Conservation (phyloP, 164 flowering plant species). For the Santalum album region DNA sequence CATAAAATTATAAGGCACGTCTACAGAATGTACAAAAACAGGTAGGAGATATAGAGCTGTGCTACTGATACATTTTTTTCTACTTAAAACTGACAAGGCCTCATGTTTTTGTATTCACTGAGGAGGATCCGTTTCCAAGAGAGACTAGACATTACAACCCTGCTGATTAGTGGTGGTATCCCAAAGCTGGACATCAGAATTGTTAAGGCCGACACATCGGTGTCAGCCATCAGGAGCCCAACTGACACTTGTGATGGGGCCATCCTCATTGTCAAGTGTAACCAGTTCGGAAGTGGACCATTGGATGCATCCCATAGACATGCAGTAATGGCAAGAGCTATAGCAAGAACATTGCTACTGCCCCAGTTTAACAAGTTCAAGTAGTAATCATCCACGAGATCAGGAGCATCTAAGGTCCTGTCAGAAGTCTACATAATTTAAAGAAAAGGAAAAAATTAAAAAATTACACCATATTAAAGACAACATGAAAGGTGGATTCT, state of each 20-base stretch:
- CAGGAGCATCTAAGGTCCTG: slow-evolving; percentile 64
- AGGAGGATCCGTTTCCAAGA: too few species aligned
- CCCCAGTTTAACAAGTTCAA: slow-evolving; percentile 64
- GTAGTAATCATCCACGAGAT: slow-evolving; percentile 50
- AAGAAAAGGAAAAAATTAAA: not conserved
- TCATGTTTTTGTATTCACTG: too few species aligned
- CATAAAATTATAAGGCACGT: too few species aligned
- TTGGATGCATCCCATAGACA: slow-evolving; percentile 51
- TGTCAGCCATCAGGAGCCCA: slow-evolving; percentile 67
- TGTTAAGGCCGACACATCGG: slow-evolving; percentile 47
- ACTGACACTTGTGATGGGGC: slow-evolving; percentile 38
- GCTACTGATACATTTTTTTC: too few species aligned
- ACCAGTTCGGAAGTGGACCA: slow-evolving; percentile 43
- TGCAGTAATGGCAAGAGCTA: slow-evolving; percentile 47
- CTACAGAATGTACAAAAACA: too few species aligned
- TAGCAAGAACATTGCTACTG: slow-evolving; percentile 44
- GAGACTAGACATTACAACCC: not conserved
- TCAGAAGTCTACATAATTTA: slow-evolving; percentile 39
- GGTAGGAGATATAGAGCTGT: too few species aligned
- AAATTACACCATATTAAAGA: not conserved
- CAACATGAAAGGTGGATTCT: too few species aligned
- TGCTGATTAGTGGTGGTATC: slow-evolving; percentile 34
- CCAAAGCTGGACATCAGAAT: slow-evolving; percentile 54
- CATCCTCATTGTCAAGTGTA: slow-evolving; percentile 35
- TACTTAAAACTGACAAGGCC: too few species aligned